phyloP scores from a whole-genome alignment of 176 grass and related monocot genomes.

The Triticum urartu region DNA sequence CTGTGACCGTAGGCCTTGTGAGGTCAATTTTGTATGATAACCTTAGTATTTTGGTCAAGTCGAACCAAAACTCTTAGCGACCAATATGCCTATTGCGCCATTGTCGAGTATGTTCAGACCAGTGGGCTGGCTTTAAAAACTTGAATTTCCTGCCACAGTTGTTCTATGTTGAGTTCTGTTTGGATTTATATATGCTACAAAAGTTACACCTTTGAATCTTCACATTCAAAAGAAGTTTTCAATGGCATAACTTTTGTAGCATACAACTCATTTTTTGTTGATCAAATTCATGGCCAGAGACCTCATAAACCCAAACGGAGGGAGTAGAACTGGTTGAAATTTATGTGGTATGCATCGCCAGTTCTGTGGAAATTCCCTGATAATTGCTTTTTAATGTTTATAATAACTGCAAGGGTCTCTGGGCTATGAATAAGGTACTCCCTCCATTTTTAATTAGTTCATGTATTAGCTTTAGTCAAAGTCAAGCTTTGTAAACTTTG shows the following conservation, averaged over 20 bases:
- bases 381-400: neutral
- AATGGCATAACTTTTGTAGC: neutral
- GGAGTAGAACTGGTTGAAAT: neutral
- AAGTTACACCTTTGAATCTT: neutral
- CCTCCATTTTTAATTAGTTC: no score
- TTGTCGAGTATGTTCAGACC: neutral
- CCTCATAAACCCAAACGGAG: no score
- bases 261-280: neutral
- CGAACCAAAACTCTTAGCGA: neutral
- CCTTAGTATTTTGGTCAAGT: neutral
- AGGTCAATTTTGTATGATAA: constrained; percentile 26
- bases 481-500: no score
- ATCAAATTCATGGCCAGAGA: neutral
- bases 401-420: neutral
- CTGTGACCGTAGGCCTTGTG: constrained; percentile 11
- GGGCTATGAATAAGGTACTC: neutral
- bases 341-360: neutral
- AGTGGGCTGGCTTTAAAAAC: neutral
- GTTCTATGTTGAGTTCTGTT: neutral
- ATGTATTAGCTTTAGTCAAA: no score
- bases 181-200: neutral
- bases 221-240: neutral
- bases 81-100: neutral
- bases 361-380: neutral
- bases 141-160: neutral